These are phyloP conservation scores for Haberlea rhodopensis DNA, from an alignment of 257 asterid genomes.

Conservation along the genomic window DNA sequence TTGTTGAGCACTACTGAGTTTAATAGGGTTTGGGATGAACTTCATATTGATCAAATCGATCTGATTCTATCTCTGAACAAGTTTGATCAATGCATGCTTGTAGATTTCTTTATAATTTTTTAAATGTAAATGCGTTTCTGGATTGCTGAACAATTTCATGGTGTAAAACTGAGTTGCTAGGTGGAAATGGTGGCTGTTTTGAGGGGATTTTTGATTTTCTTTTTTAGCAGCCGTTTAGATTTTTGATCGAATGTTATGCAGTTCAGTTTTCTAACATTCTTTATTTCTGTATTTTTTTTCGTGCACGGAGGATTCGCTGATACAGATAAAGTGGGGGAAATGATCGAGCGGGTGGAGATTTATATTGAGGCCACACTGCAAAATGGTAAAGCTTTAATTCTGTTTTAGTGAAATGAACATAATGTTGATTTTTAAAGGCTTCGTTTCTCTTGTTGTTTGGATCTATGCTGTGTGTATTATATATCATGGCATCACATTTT, in stretches of 20 bases:
- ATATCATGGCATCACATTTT: not conserved
- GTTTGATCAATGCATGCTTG: slow-evolving; percentile 22
- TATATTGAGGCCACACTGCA: slow-evolving; percentile 17
- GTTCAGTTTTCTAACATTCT: slow-evolving; percentile 17
- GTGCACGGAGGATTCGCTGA: slow-evolving; percentile 18
- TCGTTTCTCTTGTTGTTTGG: slow-evolving; percentile 14
- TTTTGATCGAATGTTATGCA: slow-evolving; percentile 2
- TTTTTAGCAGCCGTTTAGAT: not conserved
- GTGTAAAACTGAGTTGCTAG: slow-evolving; percentile 22
- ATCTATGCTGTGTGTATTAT: slow-evolving; percentile 19
- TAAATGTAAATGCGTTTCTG: slow-evolving; percentile 8
- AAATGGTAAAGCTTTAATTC: slow-evolving; percentile 37
- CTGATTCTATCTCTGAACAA: slow-evolving; percentile 18
- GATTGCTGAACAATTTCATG: slow-evolving; percentile 26
- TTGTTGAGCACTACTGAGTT: slow-evolving; percentile 19
- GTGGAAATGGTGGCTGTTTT: slow-evolving; percentile 23
- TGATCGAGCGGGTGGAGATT: slow-evolving; percentile 25
- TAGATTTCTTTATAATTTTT: slow-evolving; percentile 1
- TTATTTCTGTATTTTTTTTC: slow-evolving; percentile 12
- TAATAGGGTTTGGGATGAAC: slow-evolving; percentile 28
- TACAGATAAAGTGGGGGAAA: slow-evolving; percentile 22
- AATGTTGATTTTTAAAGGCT: slow-evolving; percentile 10
- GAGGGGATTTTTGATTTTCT: slow-evolving; percentile 8
- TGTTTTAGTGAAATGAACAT: slow-evolving; percentile 12
- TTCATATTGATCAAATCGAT: slow-evolving; percentile 20